Evolutionary conservation across 257 asterid species (phyloP).

Genomic region (Coffea canephora): DNA sequence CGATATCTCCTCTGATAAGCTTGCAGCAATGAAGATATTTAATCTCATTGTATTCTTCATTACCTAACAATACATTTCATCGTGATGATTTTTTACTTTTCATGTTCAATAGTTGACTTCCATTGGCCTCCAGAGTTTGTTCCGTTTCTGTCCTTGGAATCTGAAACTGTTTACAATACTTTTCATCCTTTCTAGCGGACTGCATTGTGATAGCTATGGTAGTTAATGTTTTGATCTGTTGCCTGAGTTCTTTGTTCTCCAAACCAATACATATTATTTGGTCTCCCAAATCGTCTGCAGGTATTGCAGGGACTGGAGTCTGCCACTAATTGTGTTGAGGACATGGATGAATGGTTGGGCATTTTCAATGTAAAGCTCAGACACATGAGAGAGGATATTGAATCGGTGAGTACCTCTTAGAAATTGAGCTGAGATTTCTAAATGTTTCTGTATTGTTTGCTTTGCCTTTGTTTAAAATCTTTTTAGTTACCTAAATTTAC

Average conservation of each 20-base stretch:
- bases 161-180: background rate
- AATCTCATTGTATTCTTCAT: constrained; percentile 1
- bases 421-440: constrained; percentile 8
- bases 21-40: background rate
- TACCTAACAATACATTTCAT: background rate
- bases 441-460: background rate
- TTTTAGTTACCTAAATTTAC: background rate
- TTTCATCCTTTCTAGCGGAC: background rate
- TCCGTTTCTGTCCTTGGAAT: background rate
- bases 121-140: background rate
- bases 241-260: background rate
- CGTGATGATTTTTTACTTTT: background rate
- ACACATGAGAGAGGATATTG: constrained; percentile 99
- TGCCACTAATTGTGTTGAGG: constrained; percentile 85
- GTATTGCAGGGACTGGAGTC: constrained; percentile 81
- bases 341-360: constrained; percentile 98
- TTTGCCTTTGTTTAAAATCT: background rate
- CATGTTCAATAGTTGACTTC: background rate
- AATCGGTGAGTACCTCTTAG: constrained; percentile 59
- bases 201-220: background rate
- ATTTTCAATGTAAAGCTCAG: constrained; percentile 91
- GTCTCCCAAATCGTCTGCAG: constrained; percentile 39
- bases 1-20: background rate
- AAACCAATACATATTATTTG: background rate
- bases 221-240: background rate